phyloP scores from a whole-genome alignment of 2,329 filamentous ascomycete genomes.

The Didymella exigua region DNA sequence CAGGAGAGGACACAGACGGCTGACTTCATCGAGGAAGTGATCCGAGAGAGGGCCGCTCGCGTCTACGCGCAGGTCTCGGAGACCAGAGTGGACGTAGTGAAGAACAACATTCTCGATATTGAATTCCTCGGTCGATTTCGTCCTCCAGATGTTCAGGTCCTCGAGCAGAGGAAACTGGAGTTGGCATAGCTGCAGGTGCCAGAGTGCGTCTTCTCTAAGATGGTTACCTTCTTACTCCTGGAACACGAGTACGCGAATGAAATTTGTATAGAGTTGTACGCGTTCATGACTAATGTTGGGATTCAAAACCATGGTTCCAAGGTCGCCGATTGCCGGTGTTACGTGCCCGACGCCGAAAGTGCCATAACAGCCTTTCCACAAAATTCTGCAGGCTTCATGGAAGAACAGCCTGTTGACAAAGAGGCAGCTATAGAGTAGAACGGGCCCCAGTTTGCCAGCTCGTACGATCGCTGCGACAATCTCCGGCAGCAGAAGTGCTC shows the following conservation, averaged over 20 bases:
- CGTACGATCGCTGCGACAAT: background rate
- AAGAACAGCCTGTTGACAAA: background rate
- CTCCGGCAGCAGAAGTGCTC: background rate
- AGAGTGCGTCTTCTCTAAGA: background rate
- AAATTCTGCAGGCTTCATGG: background rate
- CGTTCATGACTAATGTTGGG: background rate
- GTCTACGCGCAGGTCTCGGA: background rate
- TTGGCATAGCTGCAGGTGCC: background rate
- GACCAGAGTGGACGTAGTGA: background rate
- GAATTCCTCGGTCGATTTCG: background rate
- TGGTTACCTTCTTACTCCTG: background rate
- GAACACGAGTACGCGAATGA: background rate
- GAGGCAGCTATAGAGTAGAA: background rate
- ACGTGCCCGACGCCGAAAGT: background rate
- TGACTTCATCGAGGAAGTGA: background rate
- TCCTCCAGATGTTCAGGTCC: background rate
- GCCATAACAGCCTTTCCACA: conserved; percentile 1
- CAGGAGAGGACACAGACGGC: background rate
- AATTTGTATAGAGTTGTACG: background rate
- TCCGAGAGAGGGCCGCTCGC: background rate
- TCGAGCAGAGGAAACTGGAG: background rate
- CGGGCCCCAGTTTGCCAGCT: background rate
- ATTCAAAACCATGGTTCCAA: background rate
- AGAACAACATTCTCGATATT: background rate
- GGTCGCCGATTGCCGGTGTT: background rate